Evolutionary conservation across 2,329 filamentous ascomycete genomes (phyloP).

Genomic region (Apiospora phragmitis): DNA sequence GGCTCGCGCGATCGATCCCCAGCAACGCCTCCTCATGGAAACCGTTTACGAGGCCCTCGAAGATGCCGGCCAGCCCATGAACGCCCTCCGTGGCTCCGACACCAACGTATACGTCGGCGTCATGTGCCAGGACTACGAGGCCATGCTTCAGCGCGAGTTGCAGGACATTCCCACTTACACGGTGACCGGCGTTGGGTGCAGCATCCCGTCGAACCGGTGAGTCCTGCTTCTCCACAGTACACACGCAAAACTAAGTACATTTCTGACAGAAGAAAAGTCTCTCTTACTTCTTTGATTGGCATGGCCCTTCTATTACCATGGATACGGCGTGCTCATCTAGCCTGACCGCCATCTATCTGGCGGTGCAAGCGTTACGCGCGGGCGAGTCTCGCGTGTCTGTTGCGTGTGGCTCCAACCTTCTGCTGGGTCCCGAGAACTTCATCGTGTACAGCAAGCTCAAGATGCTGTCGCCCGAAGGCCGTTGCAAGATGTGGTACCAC

Average conservation of each 20-base stretch:
- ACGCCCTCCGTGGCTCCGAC: not conserved
- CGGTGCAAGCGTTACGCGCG: conserved; percentile 25
- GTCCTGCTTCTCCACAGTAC: no score
- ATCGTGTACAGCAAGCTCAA: not conserved
- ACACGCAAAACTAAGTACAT: no score
- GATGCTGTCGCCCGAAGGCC: not conserved
- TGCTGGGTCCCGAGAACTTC: conserved; percentile 19
- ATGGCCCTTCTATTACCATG: conserved; percentile 13
- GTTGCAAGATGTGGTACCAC: not conserved
- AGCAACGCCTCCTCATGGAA: not conserved
- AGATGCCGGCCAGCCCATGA: not conserved
- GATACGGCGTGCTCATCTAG: conserved; percentile 14
- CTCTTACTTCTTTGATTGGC: conserved; percentile 15
- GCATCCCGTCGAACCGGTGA: not conserved
- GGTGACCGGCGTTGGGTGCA: not conserved
- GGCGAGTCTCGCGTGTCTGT: conserved; percentile 37
- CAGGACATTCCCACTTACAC: not conserved
- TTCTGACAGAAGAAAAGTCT: conserved; percentile 11
- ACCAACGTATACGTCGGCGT: not conserved
- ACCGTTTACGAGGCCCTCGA: not conserved
- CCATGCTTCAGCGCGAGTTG: not conserved
- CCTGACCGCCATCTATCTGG: conserved; percentile 8
- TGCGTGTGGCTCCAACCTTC: conserved; percentile 42
- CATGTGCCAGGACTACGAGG: not conserved
- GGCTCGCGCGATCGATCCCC: not conserved